These are phyloP conservation scores for Myxozyma neotropica DNA, from an alignment of 805 yeast species.

Conservation along the genomic window DNA sequence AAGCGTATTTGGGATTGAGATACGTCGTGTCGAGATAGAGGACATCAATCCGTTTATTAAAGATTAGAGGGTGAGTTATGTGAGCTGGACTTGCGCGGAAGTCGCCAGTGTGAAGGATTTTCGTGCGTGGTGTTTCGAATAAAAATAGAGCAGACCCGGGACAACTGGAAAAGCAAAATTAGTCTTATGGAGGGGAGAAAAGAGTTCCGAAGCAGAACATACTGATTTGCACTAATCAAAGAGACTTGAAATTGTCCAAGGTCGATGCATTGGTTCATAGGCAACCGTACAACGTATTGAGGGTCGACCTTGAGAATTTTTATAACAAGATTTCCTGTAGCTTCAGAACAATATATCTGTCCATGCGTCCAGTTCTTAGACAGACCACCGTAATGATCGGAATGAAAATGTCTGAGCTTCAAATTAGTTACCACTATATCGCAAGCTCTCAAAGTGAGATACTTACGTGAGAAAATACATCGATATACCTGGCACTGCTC, in stretches of 20 bases:
- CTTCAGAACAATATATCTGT: constrained; percentile 67
- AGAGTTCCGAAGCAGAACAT: background rate
- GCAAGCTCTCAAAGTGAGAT: background rate
- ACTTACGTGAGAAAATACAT: constrained; percentile 42
- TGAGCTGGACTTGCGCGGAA: constrained; percentile 69
- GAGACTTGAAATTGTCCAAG: constrained; percentile 57
- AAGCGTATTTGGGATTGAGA: constrained; percentile 68
- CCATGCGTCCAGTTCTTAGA: constrained; percentile 76
- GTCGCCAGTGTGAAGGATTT: constrained; percentile 86
- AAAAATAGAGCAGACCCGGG: constrained; percentile 90
- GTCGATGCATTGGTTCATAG: constrained; percentile 48
- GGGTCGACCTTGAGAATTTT: constrained; percentile 59
- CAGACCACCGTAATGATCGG: constrained; percentile 92
- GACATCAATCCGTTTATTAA: constrained; percentile 50
- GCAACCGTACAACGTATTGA: constrained; percentile 47
- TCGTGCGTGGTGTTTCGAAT: constrained; percentile 50
- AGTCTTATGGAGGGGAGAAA: background rate
- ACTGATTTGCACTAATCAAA: constrained; percentile 80
- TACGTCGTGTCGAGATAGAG: constrained; percentile 92
- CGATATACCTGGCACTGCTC: constrained; percentile 40
- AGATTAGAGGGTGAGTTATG: constrained; percentile 45
- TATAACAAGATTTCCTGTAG: constrained; percentile 62
- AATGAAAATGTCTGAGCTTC: constrained; percentile 66
- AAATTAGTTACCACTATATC: no score
- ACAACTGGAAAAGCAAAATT: constrained; percentile 48